Base-by-base conservation (phyloP, 2,329 filamentous ascomycete species). In the Chrysosporium queenslandicum region DNA sequence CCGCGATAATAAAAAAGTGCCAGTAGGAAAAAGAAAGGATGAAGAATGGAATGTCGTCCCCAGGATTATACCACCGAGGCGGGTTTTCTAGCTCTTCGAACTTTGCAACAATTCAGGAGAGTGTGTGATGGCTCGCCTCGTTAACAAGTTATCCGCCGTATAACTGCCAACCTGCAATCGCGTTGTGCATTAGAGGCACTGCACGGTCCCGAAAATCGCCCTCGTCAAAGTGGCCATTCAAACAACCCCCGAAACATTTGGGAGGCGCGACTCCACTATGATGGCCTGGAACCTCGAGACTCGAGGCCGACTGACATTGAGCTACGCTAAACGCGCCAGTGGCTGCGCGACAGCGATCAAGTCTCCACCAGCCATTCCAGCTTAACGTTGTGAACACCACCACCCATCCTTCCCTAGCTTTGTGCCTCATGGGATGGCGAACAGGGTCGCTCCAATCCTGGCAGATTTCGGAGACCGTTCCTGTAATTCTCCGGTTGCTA, bases 331-430 rank as follows among this genome's bases (percentile, higher is more conserved):
- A 49, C 34, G 36, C 46, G 46, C 34, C 25, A 21, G 23, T 49
- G 23, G 34, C 46, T 49, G 34, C 27, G 46, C n/a, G 46, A 41
- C 46, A 49, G 34, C 46, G 46, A 49, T 49, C 46, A 30, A 29
- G 34, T 39, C 27, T 14, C 46, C 46, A 49, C 46, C 3, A 11
- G 18, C 9, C 9, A 29, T 4, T 29, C 9, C 27, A 4, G 27
- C 9, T 9, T 29, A 4, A 9, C 27, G 5, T 9, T 36, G 8
- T 14, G 32, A 36, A 36, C 12, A 14, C 9, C 32, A n/a, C 32
- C 32, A 36, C 8, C 7, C 32, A 12, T 2, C 18, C 37, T 40
- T 23, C 6, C 20, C 2, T 21, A 16, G 11, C 12, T 23, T 12
- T 23, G 8, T 2, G 2, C 34, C 34, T 37, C n/a, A 37, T n/a